Conservation (phyloP, 805 yeast species). For the Myxozyma vanderwaltii region DNA sequence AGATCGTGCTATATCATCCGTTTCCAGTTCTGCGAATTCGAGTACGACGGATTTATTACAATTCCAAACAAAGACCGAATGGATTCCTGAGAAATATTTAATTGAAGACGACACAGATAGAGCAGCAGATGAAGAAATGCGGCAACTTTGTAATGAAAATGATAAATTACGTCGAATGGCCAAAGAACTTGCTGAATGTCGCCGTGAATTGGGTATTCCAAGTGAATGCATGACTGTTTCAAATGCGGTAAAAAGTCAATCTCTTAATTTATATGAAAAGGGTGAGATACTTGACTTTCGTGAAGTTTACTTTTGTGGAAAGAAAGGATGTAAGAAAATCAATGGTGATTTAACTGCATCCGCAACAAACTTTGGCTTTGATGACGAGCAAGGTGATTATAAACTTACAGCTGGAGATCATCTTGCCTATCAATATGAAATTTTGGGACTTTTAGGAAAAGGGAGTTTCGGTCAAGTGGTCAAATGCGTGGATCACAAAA, state of each 20-base stretch:
- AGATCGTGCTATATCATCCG: slow-evolving; percentile 16
- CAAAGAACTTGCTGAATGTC: slow-evolving; percentile 8
- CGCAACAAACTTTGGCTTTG: slow-evolving; percentile 64
- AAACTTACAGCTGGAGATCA: slow-evolving; percentile 62
- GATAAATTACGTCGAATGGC: slow-evolving; percentile 19
- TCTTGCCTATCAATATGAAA: slow-evolving; percentile 71
- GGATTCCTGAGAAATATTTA: slow-evolving; percentile 18
- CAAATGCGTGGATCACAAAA: slow-evolving; percentile 67
- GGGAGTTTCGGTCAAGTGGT: slow-evolving; percentile 86
- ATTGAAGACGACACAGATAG: slow-evolving; percentile 18
- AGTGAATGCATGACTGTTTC: slow-evolving; percentile 10
- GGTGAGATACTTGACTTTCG: slow-evolving; percentile 59
- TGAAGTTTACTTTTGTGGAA: slow-evolving; percentile 56
- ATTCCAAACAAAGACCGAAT: slow-evolving; percentile 12
- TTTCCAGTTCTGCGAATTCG: slow-evolving; percentile 6
- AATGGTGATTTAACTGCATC: slow-evolving; percentile 34
- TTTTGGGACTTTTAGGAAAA: slow-evolving; percentile 60
- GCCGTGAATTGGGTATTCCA: not conserved
- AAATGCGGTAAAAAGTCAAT: slow-evolving; percentile 11
- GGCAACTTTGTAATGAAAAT: slow-evolving; percentile 10
- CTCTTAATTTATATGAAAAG: slow-evolving; percentile 57
- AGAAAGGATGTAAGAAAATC: slow-evolving; percentile 33
- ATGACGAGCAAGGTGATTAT: slow-evolving; percentile 68
- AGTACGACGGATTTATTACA: slow-evolving; percentile 11
- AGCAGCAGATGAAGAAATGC: slow-evolving; percentile 28